These are phyloP conservation scores for Flaveria trinervia DNA, from an alignment of 129 eudicot genomes.

Conservation along the genomic window DNA sequence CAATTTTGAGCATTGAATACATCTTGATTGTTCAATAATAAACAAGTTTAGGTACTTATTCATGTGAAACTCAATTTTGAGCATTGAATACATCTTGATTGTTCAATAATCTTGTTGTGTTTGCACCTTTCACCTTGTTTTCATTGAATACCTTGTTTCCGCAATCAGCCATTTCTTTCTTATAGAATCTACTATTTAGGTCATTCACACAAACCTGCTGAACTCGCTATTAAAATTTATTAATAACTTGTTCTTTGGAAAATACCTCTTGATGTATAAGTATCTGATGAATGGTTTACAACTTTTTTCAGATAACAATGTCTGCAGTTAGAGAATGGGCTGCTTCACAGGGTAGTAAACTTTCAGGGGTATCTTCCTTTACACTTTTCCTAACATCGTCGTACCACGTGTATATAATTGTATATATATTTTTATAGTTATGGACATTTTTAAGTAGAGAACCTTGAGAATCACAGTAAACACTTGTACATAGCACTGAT, in stretches of 20 bases:
- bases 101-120: constrained; percentile 1
- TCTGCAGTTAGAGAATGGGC: constrained; percentile 78
- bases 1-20: constrained; percentile 15
- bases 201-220: neutral
- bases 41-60: constrained; percentile 2
- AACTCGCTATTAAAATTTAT: neutral
- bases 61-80: constrained; percentile 10
- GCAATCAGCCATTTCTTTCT: neutral
- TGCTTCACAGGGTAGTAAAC: constrained; percentile 80
- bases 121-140: constrained; percentile 16
- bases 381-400: neutral
- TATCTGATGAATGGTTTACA: constrained; percentile 26
- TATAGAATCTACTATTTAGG: neutral
- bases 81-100: constrained; percentile 14
- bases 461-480: neutral
- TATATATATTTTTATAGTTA: neutral
- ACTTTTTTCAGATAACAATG: constrained; percentile 52
- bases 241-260: neutral
- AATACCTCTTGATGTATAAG: constrained; percentile 1
- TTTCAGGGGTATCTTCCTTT: constrained; percentile 64
- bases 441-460: neutral
- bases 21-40: neutral
- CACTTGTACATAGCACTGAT: neutral
- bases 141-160: neutral
- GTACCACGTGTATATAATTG: neutral